Base-by-base conservation (phyloP, 2,329 filamentous ascomycete species). In the Paecilomyces sp. region DNA sequence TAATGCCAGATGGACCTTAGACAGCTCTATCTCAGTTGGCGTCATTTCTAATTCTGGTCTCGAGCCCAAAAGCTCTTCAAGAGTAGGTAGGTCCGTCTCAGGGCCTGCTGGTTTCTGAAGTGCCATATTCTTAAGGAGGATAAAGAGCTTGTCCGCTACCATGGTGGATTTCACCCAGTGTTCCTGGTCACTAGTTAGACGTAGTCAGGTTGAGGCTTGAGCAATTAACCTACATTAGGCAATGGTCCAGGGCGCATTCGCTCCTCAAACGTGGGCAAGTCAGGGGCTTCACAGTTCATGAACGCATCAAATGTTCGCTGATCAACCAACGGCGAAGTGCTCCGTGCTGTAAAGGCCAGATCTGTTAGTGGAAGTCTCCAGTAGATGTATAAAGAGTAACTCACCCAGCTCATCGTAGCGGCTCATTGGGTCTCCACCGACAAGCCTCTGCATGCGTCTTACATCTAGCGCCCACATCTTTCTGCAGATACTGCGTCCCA, bases 381-480 rank as follows among this genome's bases (percentile, higher is more conserved):
- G 18, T 12, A 33, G 12, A 58, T 34, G 47, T 34, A 11, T 51
- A 9, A 8, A 55, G 28, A 3, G n/a, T 9, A 58, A 64, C 73
- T 66, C 58, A 77, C 76, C 75, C 33, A 76, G 61, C 31, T 72
- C 66, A 63, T 74, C 72, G 62, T 74, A 76, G 51, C 71, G 69
- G 30, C 62, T 59, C 60, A 69, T 67, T 6, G 71, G 66, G 47
- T 74, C 69, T 28, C 75, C 74, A 13, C 75, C 76, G 56, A 70
- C 70, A 24, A 79, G 60, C 58, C 77, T 67, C 57, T 76, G 72
- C 18, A 75, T 68, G 36, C 75, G 75, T 51, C 75, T 70, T 34
- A 72, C 70, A 57, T 80, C 76, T 33, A 80, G 63, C 24, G 73
- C 74, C 68, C 71, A 79, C 67, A 79, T 72, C 52, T 70, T 74